A percentile compares a stretch with the other conserved stretches of the same genome.
phyloP scores from a whole-genome alignment of 208 protist species.

The Leishmania tarentolae region DNA sequence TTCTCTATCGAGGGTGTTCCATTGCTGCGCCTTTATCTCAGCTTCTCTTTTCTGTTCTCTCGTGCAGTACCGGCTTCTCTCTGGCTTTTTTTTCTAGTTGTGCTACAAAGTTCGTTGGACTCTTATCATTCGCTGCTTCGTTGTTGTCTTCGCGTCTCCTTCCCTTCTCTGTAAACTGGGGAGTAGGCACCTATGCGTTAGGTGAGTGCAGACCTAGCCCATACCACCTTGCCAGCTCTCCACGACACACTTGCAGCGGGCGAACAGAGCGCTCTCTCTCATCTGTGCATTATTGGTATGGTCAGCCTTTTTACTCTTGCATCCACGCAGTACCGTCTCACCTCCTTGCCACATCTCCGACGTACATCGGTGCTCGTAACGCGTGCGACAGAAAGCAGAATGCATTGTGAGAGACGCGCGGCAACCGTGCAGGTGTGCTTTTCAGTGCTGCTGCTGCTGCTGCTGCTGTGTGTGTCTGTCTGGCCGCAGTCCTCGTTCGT shows the following conservation, averaged over 20 bases:
- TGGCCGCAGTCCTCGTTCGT: not conserved
- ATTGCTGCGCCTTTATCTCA: too few species aligned
- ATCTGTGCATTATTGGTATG: not conserved
- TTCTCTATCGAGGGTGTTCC: not conserved
- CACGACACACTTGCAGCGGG: not conserved
- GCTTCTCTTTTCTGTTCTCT: too few species aligned
- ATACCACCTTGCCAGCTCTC: not conserved
- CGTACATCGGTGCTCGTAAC: not conserved
- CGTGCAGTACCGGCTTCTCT: too few species aligned
- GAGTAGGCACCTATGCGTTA: too few species aligned
- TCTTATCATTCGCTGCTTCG: not conserved
- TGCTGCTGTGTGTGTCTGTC: not conserved
- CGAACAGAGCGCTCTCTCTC: not conserved
- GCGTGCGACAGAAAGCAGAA: not conserved
- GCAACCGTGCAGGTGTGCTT: not conserved
- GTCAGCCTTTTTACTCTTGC: not conserved
- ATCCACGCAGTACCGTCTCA: not conserved
- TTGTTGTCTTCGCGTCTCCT: not conserved
- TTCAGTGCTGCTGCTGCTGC: not conserved
- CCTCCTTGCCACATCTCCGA: not conserved
- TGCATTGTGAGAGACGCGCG: not conserved
- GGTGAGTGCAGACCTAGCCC: not conserved
- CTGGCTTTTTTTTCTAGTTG: not conserved
- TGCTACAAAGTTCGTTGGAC: not conserved
- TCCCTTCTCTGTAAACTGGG: not conserved